phyloP scores from a whole-genome alignment of 1,284 basidiomycete genomes.

The Laetiporus sulphureus region DNA sequence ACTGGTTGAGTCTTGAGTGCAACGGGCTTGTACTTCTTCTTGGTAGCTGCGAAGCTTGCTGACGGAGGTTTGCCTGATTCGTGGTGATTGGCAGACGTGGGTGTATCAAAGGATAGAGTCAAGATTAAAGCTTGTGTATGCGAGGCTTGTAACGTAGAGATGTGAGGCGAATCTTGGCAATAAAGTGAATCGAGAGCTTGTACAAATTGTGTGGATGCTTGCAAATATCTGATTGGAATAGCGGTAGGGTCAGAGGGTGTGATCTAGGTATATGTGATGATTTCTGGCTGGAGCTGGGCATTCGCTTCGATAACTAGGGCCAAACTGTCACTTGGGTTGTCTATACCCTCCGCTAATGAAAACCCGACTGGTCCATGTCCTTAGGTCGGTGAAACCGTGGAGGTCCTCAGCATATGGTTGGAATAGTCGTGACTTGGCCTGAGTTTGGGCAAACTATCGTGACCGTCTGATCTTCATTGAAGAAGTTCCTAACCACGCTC shows the following conservation, averaged over 20 bases:
- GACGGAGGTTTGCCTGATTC: neutral
- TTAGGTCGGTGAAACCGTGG: neutral
- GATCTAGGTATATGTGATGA: too few relatives aligned
- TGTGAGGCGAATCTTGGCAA: too few relatives aligned
- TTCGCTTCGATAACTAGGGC: too few relatives aligned
- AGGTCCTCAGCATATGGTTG: conserved; percentile 16
- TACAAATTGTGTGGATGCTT: too few relatives aligned
- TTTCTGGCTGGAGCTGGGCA: too few relatives aligned
- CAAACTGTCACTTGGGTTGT: too few relatives aligned
- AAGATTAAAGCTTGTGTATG: too few relatives aligned
- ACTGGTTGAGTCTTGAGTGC: conserved; percentile 25
- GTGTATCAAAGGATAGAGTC: too few relatives aligned
- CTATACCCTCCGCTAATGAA: neutral
- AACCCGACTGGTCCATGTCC: neutral
- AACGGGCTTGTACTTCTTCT: conserved; percentile 33
- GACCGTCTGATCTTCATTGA: conserved; percentile 17
- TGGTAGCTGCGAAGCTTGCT: conserved; percentile 1
- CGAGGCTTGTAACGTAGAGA: too few relatives aligned
- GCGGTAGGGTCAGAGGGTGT: too few relatives aligned
- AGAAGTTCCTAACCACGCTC: conserved; percentile 15
- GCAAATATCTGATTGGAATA: too few relatives aligned
- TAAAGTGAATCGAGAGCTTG: too few relatives aligned
- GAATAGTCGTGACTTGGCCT: conserved; percentile 10
- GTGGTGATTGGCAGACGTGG: neutral
- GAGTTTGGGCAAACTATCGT: conserved; percentile 24